Evolutionary conservation across 148 eudicot genomes (phyloP).

Genomic region (Rhododendron ovatum): DNA sequence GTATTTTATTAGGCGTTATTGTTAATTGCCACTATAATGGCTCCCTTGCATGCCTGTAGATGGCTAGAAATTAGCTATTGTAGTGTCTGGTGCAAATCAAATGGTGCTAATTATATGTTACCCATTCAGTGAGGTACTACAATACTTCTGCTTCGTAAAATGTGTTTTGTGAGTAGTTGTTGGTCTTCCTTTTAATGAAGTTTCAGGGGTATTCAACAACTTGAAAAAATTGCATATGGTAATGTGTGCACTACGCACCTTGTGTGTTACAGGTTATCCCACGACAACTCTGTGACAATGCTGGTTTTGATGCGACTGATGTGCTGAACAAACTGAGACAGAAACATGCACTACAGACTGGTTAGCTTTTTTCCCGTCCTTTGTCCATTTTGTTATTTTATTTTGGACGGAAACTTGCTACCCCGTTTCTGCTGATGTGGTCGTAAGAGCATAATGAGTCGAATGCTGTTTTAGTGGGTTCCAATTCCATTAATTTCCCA

Average conservation of each 20-base stretch:
- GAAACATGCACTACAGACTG: conserved; percentile 88
- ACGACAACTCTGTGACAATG: conserved; percentile 95
- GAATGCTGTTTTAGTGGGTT: neutral
- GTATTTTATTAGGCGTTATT: neutral
- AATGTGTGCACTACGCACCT: neutral
- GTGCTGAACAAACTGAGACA: conserved; percentile 95
- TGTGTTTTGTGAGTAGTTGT: neutral
- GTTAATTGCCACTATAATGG: neutral
- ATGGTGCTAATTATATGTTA: neutral
- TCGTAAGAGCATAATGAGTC: neutral
- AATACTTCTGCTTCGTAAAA: neutral
- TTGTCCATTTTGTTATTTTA: neutral
- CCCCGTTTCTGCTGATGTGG: neutral
- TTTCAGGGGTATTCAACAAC: neutral
- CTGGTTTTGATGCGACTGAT: conserved; percentile 99
- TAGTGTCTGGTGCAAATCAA: neutral
- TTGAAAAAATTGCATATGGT: neutral
- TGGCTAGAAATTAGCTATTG: neutral
- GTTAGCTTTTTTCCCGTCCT: conserved; percentile 22
- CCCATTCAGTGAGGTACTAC: neutral
- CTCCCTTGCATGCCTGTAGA: neutral
- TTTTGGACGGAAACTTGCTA: neutral
- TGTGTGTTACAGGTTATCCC: conserved; percentile 73
- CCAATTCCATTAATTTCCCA: neutral
- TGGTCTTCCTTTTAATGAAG: neutral